Evolutionary conservation across 805 yeast species (phyloP), one percentile per base, ranked within the genome.

Genomic region (Pichia cephalocereana): DNA sequence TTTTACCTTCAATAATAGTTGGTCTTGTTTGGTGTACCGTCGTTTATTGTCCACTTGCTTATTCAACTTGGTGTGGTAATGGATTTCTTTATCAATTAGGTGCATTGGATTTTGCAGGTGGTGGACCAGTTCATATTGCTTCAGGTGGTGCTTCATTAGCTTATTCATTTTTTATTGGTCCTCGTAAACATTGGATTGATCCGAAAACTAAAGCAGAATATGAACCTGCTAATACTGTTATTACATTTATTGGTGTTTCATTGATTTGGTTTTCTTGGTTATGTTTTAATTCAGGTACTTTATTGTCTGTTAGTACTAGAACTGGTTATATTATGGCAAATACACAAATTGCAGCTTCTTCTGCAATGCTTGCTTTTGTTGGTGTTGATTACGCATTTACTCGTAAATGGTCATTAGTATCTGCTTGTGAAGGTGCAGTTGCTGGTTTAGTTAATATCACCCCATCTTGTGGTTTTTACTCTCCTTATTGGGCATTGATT

Each of bases 301-400:
- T 71, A 42, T 59, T 71, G 14, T 46, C 70, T 3, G 72, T 71
- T 40, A 68, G 62, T 44, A 51, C 55, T 6, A 66, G 77, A 61
- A 71, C 76, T 6, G 75, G 73, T 34, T 71, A 71, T 58, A 71
- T 71, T 44, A 67, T 70, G 62, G 65, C 70, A 46, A 72, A 72
- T 55, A 77, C 83, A 5, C 71, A 76, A 53, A 57, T 77, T 17
- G 77, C 80, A 0, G 78, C 81, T 1, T 63, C 75, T 1, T 63
- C 66, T 51, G 80, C 80, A 7, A 68, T 70, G 28, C 52, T 73
- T 38, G 59, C 74, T 4, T 77, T 74, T 64, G 67, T 71, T 31
- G 45, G 65, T 2, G 61, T 69, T 44, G 82, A 78, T 59, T 67
- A 61, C 46, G 27, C 67, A 10, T 38, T 66, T 26, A 67, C 73